Evolutionary conservation across 139 green algal species (phyloP).

Genomic region (Astrephomene gubernaculifera): DNA sequence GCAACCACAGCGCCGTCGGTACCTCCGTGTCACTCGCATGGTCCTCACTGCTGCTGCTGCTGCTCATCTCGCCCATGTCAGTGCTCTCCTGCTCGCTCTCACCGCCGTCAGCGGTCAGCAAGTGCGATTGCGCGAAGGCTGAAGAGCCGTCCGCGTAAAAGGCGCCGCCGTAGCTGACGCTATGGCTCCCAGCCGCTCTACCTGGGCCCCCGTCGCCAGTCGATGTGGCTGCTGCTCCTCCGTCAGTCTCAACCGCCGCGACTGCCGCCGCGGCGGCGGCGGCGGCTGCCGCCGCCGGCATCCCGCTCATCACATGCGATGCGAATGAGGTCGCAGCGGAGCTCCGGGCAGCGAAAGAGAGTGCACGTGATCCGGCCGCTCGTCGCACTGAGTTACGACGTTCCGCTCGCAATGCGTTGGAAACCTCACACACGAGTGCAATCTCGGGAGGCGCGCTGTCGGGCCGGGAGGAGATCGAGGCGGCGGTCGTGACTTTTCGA

Average conservation of each 20-base stretch:
- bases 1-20: conserved; percentile 49
- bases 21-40: conserved; percentile 52
- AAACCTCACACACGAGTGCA: conserved; percentile 17
- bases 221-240: too few species aligned
- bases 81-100: not conserved
- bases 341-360: too few species aligned
- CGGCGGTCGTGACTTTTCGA: too few species aligned
- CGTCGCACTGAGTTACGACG: not conserved
- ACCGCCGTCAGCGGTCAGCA: not conserved
- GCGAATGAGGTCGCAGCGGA: too few species aligned
- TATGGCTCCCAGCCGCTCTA: too few species aligned
- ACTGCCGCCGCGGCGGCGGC: not conserved
- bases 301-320: too few species aligned
- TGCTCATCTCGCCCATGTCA: not conserved
- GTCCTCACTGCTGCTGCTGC: conserved; percentile 12
- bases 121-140: too few species aligned
- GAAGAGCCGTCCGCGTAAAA: too few species aligned
- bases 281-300: not conserved
- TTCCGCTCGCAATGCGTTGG: not conserved
- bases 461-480: not conserved
- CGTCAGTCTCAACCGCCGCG: not conserved
- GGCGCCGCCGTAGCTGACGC: too few species aligned
- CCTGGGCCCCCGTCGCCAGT: too few species aligned
- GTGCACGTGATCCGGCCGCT: not conserved
- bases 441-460: conserved; percentile 29